Evolutionary conservation across 371 early-diverging fungal genomes (phyloP), one percentile per base, ranked within the genome.

Genomic region (Mortierella sp.): DNA sequence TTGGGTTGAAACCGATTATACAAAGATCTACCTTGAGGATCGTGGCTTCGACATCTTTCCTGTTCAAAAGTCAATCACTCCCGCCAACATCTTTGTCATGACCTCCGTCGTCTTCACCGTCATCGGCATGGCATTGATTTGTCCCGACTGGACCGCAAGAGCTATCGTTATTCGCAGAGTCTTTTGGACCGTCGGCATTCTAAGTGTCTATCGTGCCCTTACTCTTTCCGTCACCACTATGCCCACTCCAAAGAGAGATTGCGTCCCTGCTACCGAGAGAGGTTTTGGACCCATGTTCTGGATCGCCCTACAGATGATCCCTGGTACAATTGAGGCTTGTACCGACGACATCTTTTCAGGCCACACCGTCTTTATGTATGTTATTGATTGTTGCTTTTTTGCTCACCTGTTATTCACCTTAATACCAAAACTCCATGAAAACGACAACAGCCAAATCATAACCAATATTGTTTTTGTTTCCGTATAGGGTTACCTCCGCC

Each of bases 331-430:
- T 22, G 84, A 88, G 60, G 87, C 90, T 24, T 94, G 94, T 76
- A 93, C 94, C 0, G 93, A 94, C 78, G 91, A 91, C 60, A 90
- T 94, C 58, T 94, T 90, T 74, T 93, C 93, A 5, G 94, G 93
- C 6, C 94, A 94, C 71, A 92, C 93, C 1, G 83, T 88, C 11
- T 84, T 92, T 52, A 87, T 93, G 80, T 86, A 84, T 84, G 84
- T 83, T 74, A 10, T 47, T 26, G 9, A 0, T 26, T 54, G 12
- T 39, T 12, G 22, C 39, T 11, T 20, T 5, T 5, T 20, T 20
- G 20, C 16, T 47, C 14, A 0, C 20, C 20, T 18, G 49, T 14
- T 43, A 9, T 14, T 6, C 43, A 9, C 9, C 43, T 43, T 14
- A 9, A 43, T 9, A 43, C 9, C 9, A 47, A 47, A 47, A 20